Percentiles rank a stretch among this genome's conserved stretches.
These are phyloP conservation scores for Periconia macrospinosa DNA, from an alignment of 2,329 filamentous ascomycete genomes.

Conservation along the genomic window DNA sequence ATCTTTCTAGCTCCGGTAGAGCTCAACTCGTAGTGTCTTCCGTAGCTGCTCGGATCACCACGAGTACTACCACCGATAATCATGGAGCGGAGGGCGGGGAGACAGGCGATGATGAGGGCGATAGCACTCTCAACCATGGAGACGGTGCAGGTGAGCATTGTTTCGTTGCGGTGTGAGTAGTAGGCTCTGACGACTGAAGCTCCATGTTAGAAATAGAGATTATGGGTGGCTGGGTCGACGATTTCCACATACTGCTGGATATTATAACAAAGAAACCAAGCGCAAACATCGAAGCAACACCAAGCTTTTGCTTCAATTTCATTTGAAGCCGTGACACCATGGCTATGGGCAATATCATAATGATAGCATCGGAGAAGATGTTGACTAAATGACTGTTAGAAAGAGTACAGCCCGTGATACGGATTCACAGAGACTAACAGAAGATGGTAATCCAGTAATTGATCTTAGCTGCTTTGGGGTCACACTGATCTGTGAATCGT, in stretches of 20 bases:
- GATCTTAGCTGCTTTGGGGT: conserved; percentile 15
- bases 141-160: conserved; percentile 27
- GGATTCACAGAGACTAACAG: conserved; percentile 9
- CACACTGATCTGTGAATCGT: conserved; percentile 21
- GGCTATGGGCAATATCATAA: conserved; percentile 22
- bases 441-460: conserved; percentile 28
- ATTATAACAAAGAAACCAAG: conserved; percentile 26
- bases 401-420: too few species aligned
- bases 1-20: conserved; percentile 14
- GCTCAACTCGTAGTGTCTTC: conserved; percentile 26
- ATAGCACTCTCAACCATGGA: conserved; percentile 34
- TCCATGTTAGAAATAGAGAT: too few species aligned
- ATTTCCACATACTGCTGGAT: conserved; percentile 19
- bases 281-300: conserved; percentile 23
- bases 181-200: background rate
- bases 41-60: conserved; percentile 21
- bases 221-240: too few species aligned
- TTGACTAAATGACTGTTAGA: conserved; percentile 17
- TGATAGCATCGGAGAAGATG: conserved; percentile 22
- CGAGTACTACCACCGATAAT: conserved; percentile 17
- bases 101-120: conserved; percentile 46
- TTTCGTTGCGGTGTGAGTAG: conserved; percentile 12
- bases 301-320: conserved; percentile 25
- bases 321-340: conserved; percentile 26
- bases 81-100: conserved; percentile 32